Conservation (phyloP, 2,329 filamentous ascomycete species). For the Epicoccum nigrum region DNA sequence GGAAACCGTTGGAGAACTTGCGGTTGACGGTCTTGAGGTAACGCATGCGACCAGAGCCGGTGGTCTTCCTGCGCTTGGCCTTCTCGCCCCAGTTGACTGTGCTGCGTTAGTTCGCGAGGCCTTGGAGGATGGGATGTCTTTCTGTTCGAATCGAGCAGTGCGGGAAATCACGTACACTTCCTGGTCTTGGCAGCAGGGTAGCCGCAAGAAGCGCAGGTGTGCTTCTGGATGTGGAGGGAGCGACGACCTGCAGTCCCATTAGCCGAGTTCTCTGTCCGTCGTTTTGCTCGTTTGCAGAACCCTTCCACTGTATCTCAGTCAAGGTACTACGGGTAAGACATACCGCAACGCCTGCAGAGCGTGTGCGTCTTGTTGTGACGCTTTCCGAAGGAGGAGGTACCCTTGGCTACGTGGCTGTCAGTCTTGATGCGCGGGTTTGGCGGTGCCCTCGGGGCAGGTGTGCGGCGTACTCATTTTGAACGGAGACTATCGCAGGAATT, state of each 20-base stretch:
- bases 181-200: conserved; percentile 97
- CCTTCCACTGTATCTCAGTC: conserved; percentile 22
- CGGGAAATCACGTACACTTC: conserved; percentile 83
- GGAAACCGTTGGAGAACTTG: conserved; percentile 98
- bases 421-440: conserved; percentile 43
- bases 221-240: conserved; percentile 99
- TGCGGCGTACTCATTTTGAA: conserved; percentile 64
- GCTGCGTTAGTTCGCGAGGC: conserved; percentile 34
- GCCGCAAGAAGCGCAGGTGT: conserved; percentile 94
- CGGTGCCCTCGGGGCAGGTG: conserved; percentile 26
- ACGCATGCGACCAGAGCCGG: conserved; percentile 93
- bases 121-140: conserved; percentile 5
- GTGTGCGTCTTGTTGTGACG: conserved; percentile 99
- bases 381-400: conserved; percentile 74
- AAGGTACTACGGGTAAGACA: conserved; percentile 55
- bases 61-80: conserved; percentile 99
- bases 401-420: conserved; percentile 67
- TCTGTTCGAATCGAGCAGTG: conserved; percentile 5
- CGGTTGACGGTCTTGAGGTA: conserved; percentile 92
- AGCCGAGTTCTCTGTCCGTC: conserved; percentile 24
- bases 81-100: conserved; percentile 99
- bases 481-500: conserved; percentile 48
- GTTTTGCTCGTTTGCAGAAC: conserved; percentile 20
- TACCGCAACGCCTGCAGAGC: conserved; percentile 97
- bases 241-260: conserved; percentile 72